These are phyloP conservation scores for Lactifluus volemus DNA, from an alignment of 768 basidiomycete genomes.

Conservation along the genomic window DNA sequence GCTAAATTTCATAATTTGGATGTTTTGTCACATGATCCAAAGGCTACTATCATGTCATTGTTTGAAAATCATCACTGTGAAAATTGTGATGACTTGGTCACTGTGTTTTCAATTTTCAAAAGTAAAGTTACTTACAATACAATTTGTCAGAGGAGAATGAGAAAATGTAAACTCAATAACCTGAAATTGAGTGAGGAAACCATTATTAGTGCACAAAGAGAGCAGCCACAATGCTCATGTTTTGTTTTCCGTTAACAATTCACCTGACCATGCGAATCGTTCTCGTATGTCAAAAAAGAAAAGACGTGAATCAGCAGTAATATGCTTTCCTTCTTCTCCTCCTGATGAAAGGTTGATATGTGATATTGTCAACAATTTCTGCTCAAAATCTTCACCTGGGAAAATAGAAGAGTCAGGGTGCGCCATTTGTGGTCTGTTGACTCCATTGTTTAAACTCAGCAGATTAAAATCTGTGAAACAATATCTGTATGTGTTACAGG, in stretches of 20 bases:
- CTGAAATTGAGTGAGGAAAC: no score
- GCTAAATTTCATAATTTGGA: neutral
- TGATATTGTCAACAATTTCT: neutral
- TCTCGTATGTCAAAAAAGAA: no score
- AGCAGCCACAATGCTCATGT: no score
- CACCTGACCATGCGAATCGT: no score
- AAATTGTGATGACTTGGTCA: neutral
- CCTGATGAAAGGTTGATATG: neutral
- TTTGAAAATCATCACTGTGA: neutral
- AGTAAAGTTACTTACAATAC: neutral
- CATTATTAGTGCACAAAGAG: no score
- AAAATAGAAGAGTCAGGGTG: neutral
- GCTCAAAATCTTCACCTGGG: neutral
- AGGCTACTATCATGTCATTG: neutral
- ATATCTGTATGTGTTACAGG: neutral
- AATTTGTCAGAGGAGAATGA: no score
- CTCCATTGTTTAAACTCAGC: neutral
- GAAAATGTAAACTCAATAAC: no score
- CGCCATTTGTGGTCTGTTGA: neutral
- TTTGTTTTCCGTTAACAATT: no score
- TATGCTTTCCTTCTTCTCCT: neutral
- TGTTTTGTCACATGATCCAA: neutral
- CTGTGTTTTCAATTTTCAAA: neutral
- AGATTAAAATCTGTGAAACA: neutral
- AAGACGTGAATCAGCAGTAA: no score